These are phyloP conservation scores for Trichomonas tenax DNA, from an alignment of 208 protist species.

Conservation along the genomic window DNA sequence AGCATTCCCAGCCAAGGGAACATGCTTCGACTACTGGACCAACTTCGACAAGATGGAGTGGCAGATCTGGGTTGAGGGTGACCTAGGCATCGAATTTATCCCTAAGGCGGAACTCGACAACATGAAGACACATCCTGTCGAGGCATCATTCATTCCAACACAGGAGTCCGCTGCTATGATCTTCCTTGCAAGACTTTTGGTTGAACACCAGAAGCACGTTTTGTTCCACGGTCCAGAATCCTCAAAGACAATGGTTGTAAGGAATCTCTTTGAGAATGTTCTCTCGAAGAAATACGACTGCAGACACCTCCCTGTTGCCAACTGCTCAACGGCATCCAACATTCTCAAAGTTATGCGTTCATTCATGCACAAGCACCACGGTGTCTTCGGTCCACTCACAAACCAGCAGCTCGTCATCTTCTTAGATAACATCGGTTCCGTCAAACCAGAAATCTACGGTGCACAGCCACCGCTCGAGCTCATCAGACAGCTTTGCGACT, in stretches of 20 bases:
- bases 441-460: slow-evolving; percentile 75
- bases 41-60: slow-evolving; percentile 30
- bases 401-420: slow-evolving; percentile 62
- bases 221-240: slow-evolving; percentile 14
- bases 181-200: not conserved
- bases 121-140: not conserved
- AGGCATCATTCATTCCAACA: not conserved
- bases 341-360: not conserved
- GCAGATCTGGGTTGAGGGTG: not conserved
- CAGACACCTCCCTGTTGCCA: slow-evolving; percentile 67
- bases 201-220: not conserved
- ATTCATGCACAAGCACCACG: not conserved
- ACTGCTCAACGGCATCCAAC: slow-evolving; percentile 58
- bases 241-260: not conserved
- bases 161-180: not conserved
- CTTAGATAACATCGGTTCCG: slow-evolving; percentile 93
- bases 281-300: slow-evolving; percentile 46
- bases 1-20: not conserved
- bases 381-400: not conserved
- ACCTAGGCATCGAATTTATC: not conserved
- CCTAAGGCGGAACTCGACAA: not conserved
- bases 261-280: not conserved
- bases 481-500: slow-evolving; percentile 80
- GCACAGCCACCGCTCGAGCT: slow-evolving; percentile 87
- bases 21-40: slow-evolving; percentile 21